Evolutionary conservation across 345 rosid species (phyloP).

Genomic region (Gossypium sturtianum): DNA sequence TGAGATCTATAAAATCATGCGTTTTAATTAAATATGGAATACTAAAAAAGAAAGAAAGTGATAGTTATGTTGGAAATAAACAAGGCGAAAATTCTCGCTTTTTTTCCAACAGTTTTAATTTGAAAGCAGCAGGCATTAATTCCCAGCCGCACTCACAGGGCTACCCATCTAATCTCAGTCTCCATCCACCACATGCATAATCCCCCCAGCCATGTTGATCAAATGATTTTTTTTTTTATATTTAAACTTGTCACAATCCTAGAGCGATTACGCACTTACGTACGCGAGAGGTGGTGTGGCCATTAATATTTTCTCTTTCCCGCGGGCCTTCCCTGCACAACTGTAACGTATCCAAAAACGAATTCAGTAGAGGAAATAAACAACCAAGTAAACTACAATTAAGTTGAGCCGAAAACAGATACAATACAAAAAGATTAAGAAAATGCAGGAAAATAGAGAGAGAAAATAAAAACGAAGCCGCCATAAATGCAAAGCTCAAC

Average conservation of each 20-base stretch:
- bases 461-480: neutral
- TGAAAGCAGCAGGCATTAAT: neutral
- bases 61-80: neutral
- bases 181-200: neutral
- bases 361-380: neutral
- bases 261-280: neutral
- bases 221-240: neutral
- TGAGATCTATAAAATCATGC: too few relatives aligned
- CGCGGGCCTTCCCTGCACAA: slow-evolving; percentile 30
- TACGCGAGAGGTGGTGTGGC: neutral
- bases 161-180: neutral
- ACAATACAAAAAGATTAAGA: neutral
- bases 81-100: neutral
- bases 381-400: neutral
- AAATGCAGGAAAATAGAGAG: neutral
- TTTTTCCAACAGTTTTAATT: neutral
- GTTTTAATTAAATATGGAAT: too few relatives aligned
- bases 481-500: slow-evolving; percentile 60
- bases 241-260: neutral
- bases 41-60: neutral
- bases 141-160: slow-evolving; percentile 11
- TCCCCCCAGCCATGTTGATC: neutral
- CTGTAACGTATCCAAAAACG: slow-evolving; percentile 14
- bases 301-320: slow-evolving; percentile 27
- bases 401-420: neutral